phyloP scores from a whole-genome alignment of 2,329 filamentous ascomycete species.

The Neopestalotiopsis clavispora region DNA sequence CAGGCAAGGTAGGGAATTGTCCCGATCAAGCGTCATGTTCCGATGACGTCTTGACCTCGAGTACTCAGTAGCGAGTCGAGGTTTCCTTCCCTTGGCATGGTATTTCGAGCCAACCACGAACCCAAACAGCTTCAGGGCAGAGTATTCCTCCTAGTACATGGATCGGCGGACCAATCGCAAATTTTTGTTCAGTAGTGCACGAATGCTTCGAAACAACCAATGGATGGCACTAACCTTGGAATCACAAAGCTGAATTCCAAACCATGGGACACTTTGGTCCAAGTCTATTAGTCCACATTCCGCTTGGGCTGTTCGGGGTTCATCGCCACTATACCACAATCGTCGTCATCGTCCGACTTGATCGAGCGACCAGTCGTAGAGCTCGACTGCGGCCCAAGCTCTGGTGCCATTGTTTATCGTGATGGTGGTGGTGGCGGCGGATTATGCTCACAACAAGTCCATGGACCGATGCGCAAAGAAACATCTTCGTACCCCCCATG shows the following conservation, averaged over 20 bases:
- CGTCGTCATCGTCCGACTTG: background rate
- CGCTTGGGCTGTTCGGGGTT: background rate
- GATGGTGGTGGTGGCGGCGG: background rate
- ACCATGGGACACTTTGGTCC: background rate
- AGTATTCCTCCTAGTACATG: background rate
- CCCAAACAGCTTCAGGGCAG: background rate
- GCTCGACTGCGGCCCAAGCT: background rate
- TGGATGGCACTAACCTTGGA: background rate
- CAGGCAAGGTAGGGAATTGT: background rate
- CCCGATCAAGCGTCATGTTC: background rate
- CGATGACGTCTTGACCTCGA: background rate
- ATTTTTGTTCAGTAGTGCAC: background rate
- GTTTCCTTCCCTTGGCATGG: background rate
- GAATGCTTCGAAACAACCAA: background rate
- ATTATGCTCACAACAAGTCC: background rate
- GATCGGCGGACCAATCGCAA: background rate
- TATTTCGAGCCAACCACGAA: background rate
- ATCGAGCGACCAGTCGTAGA: background rate
- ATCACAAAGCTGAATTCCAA: background rate
- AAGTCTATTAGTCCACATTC: background rate
- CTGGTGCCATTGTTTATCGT: background rate
- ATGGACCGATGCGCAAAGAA: conserved; percentile 9
- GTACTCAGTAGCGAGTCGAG: too few relatives aligned
- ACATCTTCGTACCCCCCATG: background rate
- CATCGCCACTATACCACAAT: background rate